These are phyloP conservation scores for Chlorella sorokiniana DNA, from an alignment of 139 green algal species.

Conservation along the genomic window DNA sequence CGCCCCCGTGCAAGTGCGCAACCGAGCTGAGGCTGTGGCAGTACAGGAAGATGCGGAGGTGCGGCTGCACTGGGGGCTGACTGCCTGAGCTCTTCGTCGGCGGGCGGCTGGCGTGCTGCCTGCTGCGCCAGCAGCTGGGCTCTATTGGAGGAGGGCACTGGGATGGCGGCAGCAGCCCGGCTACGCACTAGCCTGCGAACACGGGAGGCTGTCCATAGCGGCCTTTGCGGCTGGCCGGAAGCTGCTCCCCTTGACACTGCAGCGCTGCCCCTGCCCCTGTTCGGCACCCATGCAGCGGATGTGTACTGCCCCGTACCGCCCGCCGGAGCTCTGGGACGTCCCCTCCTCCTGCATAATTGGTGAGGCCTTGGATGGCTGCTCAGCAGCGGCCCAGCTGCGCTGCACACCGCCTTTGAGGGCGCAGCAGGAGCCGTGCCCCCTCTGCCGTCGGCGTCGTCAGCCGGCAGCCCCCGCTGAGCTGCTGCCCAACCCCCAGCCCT, in stretches of 20 bases:
- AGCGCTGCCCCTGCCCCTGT: neutral
- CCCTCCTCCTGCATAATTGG: constrained; percentile 74
- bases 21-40: constrained; percentile 67
- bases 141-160: too few species aligned
- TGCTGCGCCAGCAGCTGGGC: too few species aligned
- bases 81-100: too few species aligned
- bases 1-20: constrained; percentile 52
- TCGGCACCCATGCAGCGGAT: constrained; percentile 52
- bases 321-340: constrained; percentile 92
- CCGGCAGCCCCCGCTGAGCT: too few species aligned
- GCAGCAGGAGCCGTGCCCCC: too few species aligned
- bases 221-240: neutral
- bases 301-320: constrained; percentile 86
- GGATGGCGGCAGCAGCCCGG: too few species aligned
- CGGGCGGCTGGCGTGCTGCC: neutral
- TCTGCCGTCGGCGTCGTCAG: too few species aligned
- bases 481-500: too few species aligned
- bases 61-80: neutral
- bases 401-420: too few species aligned
- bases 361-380: neutral
- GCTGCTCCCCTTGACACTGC: neutral
- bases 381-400: too few species aligned
- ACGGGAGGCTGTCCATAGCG: too few species aligned
- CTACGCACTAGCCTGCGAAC: too few species aligned
- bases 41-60: constrained; percentile 83